Base-by-base conservation (phyloP, 306 rosid species). In the Hippophae tibetana region DNA sequence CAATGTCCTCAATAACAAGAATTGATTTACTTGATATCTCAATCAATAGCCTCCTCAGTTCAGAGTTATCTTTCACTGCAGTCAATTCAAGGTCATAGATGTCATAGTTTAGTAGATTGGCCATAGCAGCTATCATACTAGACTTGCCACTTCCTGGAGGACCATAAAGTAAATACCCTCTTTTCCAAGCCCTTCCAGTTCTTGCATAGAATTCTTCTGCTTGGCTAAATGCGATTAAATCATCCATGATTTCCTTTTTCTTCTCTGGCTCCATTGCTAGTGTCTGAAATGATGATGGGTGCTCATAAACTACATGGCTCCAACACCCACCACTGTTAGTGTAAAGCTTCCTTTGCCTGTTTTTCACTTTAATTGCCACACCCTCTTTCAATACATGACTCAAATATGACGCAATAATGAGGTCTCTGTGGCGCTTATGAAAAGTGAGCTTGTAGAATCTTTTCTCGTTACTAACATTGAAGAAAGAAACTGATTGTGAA, bases 141-240 rank as follows among this genome's bases (percentile, higher is more conserved):
- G 95, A 86, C 31, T 86, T 86, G 0, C 90, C 88, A 7, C 86
- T 83, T 13, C 90, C 95, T 3, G 87, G 86, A 8, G 95, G 90
- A 3, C 95, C 90, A 71, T 72, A 73, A 4, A 83, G 86, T 2
- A 86, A 38, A 53, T 86, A 86, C 11, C 87, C 95, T 58, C 88
- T 72, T 57, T 83, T 83, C 95, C 87, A 86, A 9, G 95, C 90
- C 66, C 80, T 81, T 4, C 90, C 95, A 60, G 83, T 79, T 52
- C 76, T 66, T 31, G 69, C 56, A 55, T 75, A 75, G n/a, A 75
- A 89, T 1, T 84, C 86, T 10, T 84, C 75, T 5, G 71, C 67
- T 18, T 79, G 66, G 40, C 79, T 81, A 52, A 86, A 86, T n/a
- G 80, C 70, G 12, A 48, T 12, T 10, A 81, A 63, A 54, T 84